Evolutionary conservation across 805 yeast species (phyloP).

Genomic region (Candida argentea): DNA sequence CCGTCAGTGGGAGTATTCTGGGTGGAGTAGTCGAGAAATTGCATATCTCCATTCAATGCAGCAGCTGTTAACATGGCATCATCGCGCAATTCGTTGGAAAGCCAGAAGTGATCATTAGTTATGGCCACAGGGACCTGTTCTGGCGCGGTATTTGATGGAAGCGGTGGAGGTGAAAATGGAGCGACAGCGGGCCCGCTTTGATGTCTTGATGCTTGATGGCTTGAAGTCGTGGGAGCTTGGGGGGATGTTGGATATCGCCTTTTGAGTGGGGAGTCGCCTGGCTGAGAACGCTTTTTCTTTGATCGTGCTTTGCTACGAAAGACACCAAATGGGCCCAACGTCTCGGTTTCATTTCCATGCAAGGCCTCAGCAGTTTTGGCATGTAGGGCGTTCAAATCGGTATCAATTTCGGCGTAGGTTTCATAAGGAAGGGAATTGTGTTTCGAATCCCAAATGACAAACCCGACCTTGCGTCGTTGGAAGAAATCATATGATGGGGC

Average conservation of each 20-base stretch:
- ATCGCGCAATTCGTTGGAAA: constrained; percentile 59
- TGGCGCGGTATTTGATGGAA: constrained; percentile 1
- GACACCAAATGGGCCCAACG: constrained; percentile 77
- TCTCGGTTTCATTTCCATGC: constrained; percentile 36
- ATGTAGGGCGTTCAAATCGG: constrained; percentile 49
- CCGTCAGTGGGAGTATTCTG: constrained; percentile 1
- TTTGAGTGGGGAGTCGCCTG: neutral
- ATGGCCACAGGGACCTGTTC: constrained; percentile 2
- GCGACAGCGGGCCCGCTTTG: neutral
- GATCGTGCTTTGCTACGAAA: constrained; percentile 28
- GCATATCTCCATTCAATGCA: constrained; percentile 52
- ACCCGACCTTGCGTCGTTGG: constrained; percentile 63
- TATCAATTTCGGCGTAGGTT: constrained; percentile 78
- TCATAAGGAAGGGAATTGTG: constrained; percentile 39
- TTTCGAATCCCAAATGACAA: constrained; percentile 59
- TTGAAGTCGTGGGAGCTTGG: neutral
- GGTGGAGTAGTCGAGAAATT: constrained; percentile 38
- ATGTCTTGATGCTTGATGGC: neutral
- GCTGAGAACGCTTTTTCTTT: neutral
- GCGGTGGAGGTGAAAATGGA: neutral
- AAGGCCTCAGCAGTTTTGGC: constrained; percentile 25
- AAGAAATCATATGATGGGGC: constrained; percentile 32
- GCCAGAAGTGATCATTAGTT: constrained; percentile 50
- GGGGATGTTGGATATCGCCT: neutral
- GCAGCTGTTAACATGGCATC: constrained; percentile 70